A percentile compares a stretch with the other conserved stretches of the same genome.
Evolutionary conservation across 805 yeast genomes (phyloP).

Genomic region (Wickerhamiella brachini): DNA sequence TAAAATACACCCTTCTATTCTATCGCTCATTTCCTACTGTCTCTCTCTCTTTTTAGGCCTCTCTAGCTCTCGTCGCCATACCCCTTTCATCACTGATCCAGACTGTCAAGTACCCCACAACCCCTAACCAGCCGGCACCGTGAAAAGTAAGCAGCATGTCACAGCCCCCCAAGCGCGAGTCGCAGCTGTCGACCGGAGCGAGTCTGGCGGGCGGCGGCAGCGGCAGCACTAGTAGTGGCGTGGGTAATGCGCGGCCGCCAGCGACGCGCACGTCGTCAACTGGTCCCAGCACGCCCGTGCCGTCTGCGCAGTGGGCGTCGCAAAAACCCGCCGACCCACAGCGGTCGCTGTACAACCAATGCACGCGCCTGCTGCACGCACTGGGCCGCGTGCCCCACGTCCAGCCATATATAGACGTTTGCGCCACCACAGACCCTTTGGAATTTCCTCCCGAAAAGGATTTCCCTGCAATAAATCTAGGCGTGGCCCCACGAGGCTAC

Average conservation of each 20-base stretch:
- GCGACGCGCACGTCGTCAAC: conserved; percentile 3
- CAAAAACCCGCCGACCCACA: conserved; percentile 26
- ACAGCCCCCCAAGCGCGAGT: neutral
- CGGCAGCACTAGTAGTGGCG: conserved; percentile 2
- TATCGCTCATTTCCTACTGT: too few relatives aligned
- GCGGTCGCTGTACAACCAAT: conserved; percentile 59
- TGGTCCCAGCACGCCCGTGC: conserved; percentile 12
- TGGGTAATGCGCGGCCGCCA: conserved; percentile 8
- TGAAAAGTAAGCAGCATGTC: neutral
- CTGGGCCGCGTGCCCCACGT: conserved; percentile 51
- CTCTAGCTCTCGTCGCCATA: too few relatives aligned
- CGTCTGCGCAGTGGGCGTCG: conserved; percentile 13
- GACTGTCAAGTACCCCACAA: neutral
- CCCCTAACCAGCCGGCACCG: neutral
- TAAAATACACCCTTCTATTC: too few relatives aligned
- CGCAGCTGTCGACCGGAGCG: neutral
- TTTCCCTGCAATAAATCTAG: conserved; percentile 32
- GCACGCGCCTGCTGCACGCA: conserved; percentile 41
- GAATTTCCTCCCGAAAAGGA: conserved; percentile 11
- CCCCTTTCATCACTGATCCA: too few relatives aligned
- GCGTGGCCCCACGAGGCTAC: conserved; percentile 44
- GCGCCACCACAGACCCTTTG: conserved; percentile 26
- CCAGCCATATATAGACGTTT: conserved; percentile 47
- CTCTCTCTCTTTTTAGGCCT: too few relatives aligned
- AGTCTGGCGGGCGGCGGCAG: neutral